These are phyloP conservation scores for Austroboletus eburneus DNA, from an alignment of 768 basidiomycete genomes.

Conservation along the genomic window DNA sequence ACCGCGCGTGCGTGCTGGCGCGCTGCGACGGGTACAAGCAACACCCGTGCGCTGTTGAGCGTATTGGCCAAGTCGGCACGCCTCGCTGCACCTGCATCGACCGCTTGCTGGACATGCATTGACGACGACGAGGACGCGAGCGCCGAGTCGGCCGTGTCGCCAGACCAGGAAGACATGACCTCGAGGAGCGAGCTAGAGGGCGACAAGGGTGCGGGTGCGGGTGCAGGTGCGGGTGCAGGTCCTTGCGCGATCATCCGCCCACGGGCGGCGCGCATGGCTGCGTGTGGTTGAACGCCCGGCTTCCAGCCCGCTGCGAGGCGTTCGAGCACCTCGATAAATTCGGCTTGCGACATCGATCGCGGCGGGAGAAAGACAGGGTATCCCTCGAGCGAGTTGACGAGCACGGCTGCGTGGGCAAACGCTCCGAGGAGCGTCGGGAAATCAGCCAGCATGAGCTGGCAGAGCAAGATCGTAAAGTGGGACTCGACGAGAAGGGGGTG, in stretches of 20 bases:
- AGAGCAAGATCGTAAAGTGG: slow-evolving; percentile 75
- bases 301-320: slow-evolving; percentile 76
- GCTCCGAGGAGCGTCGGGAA: slow-evolving; percentile 57
- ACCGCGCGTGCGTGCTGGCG: slow-evolving; percentile 59
- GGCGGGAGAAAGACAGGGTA: slow-evolving; percentile 87
- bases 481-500: slow-evolving; percentile 88
- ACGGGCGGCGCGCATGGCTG: slow-evolving; percentile 32
- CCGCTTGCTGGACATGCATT: too few species aligned
- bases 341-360: slow-evolving; percentile 85
- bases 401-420: slow-evolving; percentile 60
- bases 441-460: slow-evolving; percentile 74
- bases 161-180: slow-evolving; percentile 24
- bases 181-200: slow-evolving; percentile 22
- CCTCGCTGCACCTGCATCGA: too few species aligned
- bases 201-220: slow-evolving; percentile 27
- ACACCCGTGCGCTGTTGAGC: slow-evolving; percentile 66
- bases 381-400: slow-evolving; percentile 81
- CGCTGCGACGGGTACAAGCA: slow-evolving; percentile 66
- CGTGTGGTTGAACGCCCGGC: slow-evolving; percentile 58
- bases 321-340: slow-evolving; percentile 82
- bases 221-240: slow-evolving; percentile 14
- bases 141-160: slow-evolving; percentile 17
- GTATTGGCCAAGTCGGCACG: slow-evolving; percentile 45
- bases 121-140: slow-evolving; percentile 24
- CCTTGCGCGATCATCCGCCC: slow-evolving; percentile 42